Conservation (phyloP, 768 basidiomycete genomes). For the Leccinum uliginosum region DNA sequence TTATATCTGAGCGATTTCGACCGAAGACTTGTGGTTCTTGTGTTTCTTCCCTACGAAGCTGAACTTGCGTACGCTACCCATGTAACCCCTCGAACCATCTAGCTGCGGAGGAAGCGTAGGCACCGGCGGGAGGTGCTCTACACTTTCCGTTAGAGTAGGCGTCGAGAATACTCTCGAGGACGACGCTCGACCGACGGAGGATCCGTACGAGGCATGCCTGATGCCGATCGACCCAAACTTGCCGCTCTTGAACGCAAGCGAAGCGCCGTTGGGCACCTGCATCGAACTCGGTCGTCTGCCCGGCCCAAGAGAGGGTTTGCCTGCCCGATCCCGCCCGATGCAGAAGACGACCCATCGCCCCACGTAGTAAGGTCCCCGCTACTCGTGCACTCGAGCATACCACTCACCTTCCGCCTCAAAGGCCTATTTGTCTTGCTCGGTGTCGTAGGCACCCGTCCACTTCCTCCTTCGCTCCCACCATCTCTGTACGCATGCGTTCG, state of each 20-base stretch:
- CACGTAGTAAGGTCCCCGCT: slow-evolving; percentile 23
- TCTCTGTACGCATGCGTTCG: slow-evolving; percentile 62
- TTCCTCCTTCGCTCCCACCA: neutral
- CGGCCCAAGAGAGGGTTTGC: too few species aligned
- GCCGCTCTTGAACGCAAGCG: slow-evolving; percentile 6
- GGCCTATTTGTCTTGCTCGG: slow-evolving; percentile 25
- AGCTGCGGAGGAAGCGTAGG: slow-evolving; percentile 15
- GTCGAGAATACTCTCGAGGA: slow-evolving; percentile 27
- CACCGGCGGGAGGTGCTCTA: slow-evolving; percentile 25
- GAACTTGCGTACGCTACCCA: slow-evolving; percentile 64
- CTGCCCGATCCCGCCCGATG: slow-evolving; percentile 15
- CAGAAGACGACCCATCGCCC: slow-evolving; percentile 21
- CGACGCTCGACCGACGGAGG: slow-evolving; percentile 28
- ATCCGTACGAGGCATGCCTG: slow-evolving; percentile 53
- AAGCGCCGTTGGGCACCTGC: slow-evolving; percentile 33
- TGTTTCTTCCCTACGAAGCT: slow-evolving; percentile 53
- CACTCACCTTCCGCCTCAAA: slow-evolving; percentile 25
- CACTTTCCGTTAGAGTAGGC: slow-evolving; percentile 28
- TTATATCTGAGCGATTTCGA: slow-evolving; percentile 22
- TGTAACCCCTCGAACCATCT: slow-evolving; percentile 44
- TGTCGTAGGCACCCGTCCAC: slow-evolving; percentile 18
- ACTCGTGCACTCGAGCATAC: slow-evolving; percentile 18
- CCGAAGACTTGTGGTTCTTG: slow-evolving; percentile 54
- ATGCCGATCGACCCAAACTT: slow-evolving; percentile 26
- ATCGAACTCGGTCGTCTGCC: slow-evolving; percentile 41